Evolutionary conservation across 2,329 filamentous ascomycete genomes (phyloP).

Genomic region (Cryphonectria nitschkei): DNA sequence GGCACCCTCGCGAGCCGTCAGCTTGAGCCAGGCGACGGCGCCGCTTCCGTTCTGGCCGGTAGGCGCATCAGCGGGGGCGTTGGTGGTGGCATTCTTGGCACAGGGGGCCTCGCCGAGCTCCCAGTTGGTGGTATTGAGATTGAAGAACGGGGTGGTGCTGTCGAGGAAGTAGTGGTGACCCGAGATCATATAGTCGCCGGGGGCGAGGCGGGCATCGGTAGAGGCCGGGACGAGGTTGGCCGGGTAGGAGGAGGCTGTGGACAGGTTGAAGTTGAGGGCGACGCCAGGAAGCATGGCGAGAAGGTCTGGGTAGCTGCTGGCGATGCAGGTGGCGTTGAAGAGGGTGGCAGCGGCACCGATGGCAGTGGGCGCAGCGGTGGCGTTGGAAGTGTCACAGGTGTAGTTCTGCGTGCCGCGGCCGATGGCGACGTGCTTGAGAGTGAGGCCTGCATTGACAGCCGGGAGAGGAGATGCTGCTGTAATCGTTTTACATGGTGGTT

Average conservation of each 20-base stretch:
- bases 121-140: constrained; percentile 63
- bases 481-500: constrained; percentile 33
- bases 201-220: constrained; percentile 45
- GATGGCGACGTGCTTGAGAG: constrained; percentile 77
- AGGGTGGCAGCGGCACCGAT: constrained; percentile 80
- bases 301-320: constrained; percentile 69
- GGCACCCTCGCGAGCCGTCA: constrained; percentile 46
- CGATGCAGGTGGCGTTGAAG: constrained; percentile 85
- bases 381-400: constrained; percentile 70
- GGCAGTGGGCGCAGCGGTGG: constrained; percentile 64
- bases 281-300: constrained; percentile 67
- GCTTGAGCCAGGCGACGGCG: constrained; percentile 77
- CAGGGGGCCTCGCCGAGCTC: constrained; percentile 65
- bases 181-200: constrained; percentile 65
- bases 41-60: constrained; percentile 65
- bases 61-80: constrained; percentile 65
- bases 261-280: constrained; percentile 68
- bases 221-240: constrained; percentile 26
- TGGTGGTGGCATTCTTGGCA: constrained; percentile 61
- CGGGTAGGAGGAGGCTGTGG: constrained; percentile 39
- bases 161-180: constrained; percentile 84
- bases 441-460: constrained; percentile 60
- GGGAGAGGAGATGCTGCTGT: constrained; percentile 64
- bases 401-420: constrained; percentile 95
- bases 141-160: constrained; percentile 75